Conservation (phyloP, 2,329 filamentous ascomycete species). For the Sporothrix mexicana region DNA sequence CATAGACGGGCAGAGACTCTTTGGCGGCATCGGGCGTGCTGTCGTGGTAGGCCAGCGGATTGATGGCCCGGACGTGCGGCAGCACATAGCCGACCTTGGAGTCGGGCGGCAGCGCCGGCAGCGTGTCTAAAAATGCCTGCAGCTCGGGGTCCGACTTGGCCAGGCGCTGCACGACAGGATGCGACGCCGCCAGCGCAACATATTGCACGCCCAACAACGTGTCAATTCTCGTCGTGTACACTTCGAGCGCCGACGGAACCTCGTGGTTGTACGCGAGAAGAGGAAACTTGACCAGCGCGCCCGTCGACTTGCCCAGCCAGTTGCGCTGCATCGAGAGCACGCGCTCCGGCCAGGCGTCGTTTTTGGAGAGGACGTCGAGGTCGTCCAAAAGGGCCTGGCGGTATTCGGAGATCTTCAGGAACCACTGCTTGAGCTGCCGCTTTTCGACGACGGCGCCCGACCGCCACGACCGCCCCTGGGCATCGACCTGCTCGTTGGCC, state of each 20-base stretch:
- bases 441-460: slow-evolving; percentile 86
- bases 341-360: slow-evolving; percentile 78
- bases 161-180: slow-evolving; percentile 69
- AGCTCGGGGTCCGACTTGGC: slow-evolving; percentile 66
- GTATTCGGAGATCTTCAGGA: slow-evolving; percentile 81
- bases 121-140: slow-evolving; percentile 68
- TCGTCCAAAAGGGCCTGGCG: slow-evolving; percentile 74
- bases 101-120: slow-evolving; percentile 61
- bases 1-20: slow-evolving; percentile 72
- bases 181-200: slow-evolving; percentile 74
- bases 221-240: slow-evolving; percentile 85
- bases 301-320: slow-evolving; percentile 82
- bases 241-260: slow-evolving; percentile 61
- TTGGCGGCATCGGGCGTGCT: slow-evolving; percentile 57
- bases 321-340: slow-evolving; percentile 84
- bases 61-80: slow-evolving; percentile 64
- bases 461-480: slow-evolving; percentile 83
- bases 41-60: slow-evolving; percentile 66
- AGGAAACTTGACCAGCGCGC: slow-evolving; percentile 74
- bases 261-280: slow-evolving; percentile 55
- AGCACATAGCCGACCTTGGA: slow-evolving; percentile 73
- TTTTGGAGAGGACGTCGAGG: slow-evolving; percentile 67
- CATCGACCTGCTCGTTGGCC: slow-evolving; percentile 92
- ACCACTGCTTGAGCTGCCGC: slow-evolving; percentile 83
- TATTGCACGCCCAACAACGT: slow-evolving; percentile 90